phyloP scores from a whole-genome alignment of 2,329 filamentous ascomycete genomes.

The Aspergillus flavus region DNA sequence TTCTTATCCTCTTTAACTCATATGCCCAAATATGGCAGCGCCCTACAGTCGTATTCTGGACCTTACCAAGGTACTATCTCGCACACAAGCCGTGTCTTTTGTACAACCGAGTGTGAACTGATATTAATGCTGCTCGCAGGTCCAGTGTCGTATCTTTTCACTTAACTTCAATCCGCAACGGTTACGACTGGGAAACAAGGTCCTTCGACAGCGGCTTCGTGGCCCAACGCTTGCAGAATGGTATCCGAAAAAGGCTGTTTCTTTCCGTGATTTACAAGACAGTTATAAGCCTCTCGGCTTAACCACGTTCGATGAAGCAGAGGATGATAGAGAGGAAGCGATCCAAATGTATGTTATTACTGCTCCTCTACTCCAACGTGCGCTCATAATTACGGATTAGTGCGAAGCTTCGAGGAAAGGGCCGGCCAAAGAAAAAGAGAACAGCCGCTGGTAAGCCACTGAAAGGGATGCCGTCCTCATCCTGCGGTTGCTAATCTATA shows the following conservation, averaged over 20 bases:
- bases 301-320: slow-evolving; percentile 71
- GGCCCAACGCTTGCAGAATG: slow-evolving; percentile 84
- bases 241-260: slow-evolving; percentile 77
- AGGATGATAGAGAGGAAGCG: slow-evolving; percentile 75
- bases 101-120: background rate
- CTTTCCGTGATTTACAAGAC: slow-evolving; percentile 72
- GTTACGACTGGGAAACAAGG: slow-evolving; percentile 83
- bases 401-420: slow-evolving; percentile 79
- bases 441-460: slow-evolving; percentile 47
- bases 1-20: background rate
- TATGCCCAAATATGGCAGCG: slow-evolving; percentile 49
- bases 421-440: slow-evolving; percentile 85
- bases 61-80: slow-evolving; percentile 70
- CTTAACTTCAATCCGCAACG: slow-evolving; percentile 86
- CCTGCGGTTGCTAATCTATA: background rate
- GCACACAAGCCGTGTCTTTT: background rate
- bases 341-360: slow-evolving; percentile 57
- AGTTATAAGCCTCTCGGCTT: slow-evolving; percentile 66
- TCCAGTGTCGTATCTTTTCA: slow-evolving; percentile 89
- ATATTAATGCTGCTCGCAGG: slow-evolving; percentile 53
- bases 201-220: slow-evolving; percentile 82
- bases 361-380: background rate
- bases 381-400: slow-evolving; percentile 43
- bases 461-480: background rate
- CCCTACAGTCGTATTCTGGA: slow-evolving; percentile 60